Base-by-base conservation (phyloP, 768 basidiomycete genomes). In the Pholiota molesta region DNA sequence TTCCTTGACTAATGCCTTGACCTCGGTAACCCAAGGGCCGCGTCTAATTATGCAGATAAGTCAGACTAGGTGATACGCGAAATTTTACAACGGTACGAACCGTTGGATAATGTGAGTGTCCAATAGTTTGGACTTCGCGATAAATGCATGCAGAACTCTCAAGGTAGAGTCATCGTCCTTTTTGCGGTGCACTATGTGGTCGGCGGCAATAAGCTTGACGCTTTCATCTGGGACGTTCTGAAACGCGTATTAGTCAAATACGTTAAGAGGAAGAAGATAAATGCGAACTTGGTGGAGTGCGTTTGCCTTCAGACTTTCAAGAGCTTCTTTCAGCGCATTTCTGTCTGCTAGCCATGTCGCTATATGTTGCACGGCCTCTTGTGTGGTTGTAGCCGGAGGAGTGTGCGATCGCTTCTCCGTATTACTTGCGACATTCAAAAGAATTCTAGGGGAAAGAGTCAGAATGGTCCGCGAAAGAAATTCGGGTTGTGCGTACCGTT, bases 401-500 rank as follows among this genome's bases (percentile, higher is more conserved):
- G 49, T 9, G 16, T 58, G 57, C 14, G 21, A 5, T 5, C 35
- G 19, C 3, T 19, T 19, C 19, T 37, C n/a, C 10, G 47, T 51
- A 3, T n/a, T 33, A 13, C 35, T 17, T 6, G 52, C 23, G 3
- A 54, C 21, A n/a, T 35, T 16, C 59, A 45, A 44, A 42, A 53
- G 42, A 35, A 60, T 53, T 13, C 59, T 54, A n/a, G 16, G 14
- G 11, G 28, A 37, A 28, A 29, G 11, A 17, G 6, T 19, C 19
- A 42, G 39, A 54, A 44, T 13, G 37, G 31, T 60, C 7, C n/a
- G n/a, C 21, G 17, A 35, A 9, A 40, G 10, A 56, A 21, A 44
- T n/a, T 10, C 19, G 29, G 37, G 23, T n/a, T 28, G 35, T 11
- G 40, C 62, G 6, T 35, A 65, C 71, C 56, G 62, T 56, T 72